phyloP scores from a whole-genome alignment of 805 yeast species.

The Candida morakotiae region DNA sequence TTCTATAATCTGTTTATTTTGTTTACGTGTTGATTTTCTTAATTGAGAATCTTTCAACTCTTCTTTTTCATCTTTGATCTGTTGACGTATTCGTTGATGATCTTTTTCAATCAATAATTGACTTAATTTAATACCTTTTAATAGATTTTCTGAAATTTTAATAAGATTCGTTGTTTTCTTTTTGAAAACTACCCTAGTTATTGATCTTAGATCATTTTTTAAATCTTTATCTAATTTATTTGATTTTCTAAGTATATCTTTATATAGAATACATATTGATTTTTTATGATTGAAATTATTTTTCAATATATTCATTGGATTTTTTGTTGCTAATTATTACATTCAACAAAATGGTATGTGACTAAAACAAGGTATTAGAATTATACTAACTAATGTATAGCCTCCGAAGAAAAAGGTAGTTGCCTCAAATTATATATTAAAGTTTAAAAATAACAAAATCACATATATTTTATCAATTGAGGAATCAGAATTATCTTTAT shows the following conservation, averaged over 20 bases:
- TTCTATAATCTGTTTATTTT: neutral
- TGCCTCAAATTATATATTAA: slow-evolving; percentile 22
- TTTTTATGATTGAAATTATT: slow-evolving; percentile 1
- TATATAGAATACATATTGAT: slow-evolving; percentile 10
- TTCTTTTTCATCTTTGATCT: neutral
- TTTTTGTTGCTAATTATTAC: neutral
- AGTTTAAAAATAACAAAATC: slow-evolving; percentile 29
- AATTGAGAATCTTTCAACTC: neutral
- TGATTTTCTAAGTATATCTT: slow-evolving; percentile 8
- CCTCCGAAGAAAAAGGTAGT: slow-evolving; percentile 18
- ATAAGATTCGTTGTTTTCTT: neutral
- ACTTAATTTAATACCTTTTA: slow-evolving; percentile 1
- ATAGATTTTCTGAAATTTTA: neutral
- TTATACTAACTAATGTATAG: slow-evolving; percentile 10
- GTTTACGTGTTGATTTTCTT: neutral
- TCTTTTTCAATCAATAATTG: neutral
- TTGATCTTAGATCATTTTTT: neutral
- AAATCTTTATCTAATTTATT: neutral
- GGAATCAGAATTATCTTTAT: slow-evolving; percentile 3
- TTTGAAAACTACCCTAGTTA: neutral
- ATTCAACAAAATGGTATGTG: slow-evolving; percentile 11
- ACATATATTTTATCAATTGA: slow-evolving; percentile 29
- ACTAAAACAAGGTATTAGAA: neutral
- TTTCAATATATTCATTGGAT: slow-evolving; percentile 2
- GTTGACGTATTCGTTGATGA: neutral